These are phyloP conservation scores for Neurospora sp. DNA, from an alignment of 495 filamentous ascomycete genomes.

Conservation along the genomic window DNA sequence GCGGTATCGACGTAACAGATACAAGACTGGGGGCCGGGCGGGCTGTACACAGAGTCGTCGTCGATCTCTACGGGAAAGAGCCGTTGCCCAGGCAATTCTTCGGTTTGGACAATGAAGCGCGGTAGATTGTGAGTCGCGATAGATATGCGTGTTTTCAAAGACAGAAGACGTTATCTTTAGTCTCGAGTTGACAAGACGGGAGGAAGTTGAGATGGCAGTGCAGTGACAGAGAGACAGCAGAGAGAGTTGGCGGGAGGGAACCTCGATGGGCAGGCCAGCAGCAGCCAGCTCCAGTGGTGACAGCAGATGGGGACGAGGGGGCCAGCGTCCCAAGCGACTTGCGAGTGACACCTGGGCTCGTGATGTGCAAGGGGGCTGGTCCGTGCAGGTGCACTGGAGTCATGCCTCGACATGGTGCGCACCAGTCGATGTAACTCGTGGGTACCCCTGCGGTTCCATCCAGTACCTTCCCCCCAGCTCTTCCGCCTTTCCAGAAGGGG, in stretches of 20 bases:
- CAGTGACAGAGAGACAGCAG: constrained; percentile 7
- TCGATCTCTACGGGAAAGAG: background rate
- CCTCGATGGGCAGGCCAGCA: background rate
- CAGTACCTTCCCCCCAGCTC: background rate
- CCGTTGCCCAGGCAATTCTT: background rate
- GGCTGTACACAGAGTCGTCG: background rate
- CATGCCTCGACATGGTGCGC: background rate
- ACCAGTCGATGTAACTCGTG: constrained; percentile 2
- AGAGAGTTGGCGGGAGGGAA: background rate
- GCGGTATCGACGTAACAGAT: background rate
- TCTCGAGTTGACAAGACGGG: background rate
- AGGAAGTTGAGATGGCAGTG: constrained; percentile 3
- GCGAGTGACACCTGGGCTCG: constrained; percentile 13
- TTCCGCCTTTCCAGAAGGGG: background rate
- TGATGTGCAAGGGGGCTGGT: constrained; percentile 13
- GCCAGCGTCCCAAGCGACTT: background rate
- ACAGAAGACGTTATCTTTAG: background rate
- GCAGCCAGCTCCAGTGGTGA: background rate
- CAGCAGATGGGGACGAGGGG: background rate
- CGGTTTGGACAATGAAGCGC: background rate
- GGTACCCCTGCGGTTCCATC: constrained; percentile 4
- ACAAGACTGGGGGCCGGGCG: background rate
- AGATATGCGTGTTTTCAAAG: background rate
- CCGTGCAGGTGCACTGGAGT: background rate
- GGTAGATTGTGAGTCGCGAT: background rate